Evolutionary conservation across 352 stramenopile genomes (phyloP).

Genomic region (Phytophthora melonis): DNA sequence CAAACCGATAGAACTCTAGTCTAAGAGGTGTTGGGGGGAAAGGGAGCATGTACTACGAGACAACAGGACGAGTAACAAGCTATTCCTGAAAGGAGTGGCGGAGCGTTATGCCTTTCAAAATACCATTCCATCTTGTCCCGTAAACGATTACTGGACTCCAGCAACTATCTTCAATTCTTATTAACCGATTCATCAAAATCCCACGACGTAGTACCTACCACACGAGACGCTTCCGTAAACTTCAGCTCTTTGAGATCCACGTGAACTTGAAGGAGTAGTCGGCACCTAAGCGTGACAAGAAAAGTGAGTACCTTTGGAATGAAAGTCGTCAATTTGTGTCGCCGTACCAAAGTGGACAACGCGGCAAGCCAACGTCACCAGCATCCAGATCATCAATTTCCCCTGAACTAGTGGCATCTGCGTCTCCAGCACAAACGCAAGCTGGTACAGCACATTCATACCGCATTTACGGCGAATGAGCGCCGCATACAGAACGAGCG

Average conservation of each 20-base stretch:
- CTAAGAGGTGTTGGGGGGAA: background rate
- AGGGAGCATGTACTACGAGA: background rate
- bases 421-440: slow-evolving; percentile 49
- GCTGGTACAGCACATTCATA: slow-evolving; percentile 28
- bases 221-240: background rate
- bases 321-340: background rate
- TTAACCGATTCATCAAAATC: background rate
- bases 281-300: slow-evolving; percentile 13
- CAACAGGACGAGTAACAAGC: background rate
- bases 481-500: slow-evolving; percentile 20
- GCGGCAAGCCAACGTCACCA: slow-evolving; percentile 27
- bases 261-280: slow-evolving; percentile 36
- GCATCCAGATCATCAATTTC: slow-evolving; percentile 40
- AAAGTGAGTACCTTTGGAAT: no score
- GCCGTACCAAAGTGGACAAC: slow-evolving; percentile 36
- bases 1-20: background rate
- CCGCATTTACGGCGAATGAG: slow-evolving; percentile 23
- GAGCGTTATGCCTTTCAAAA: slow-evolving; percentile 3
- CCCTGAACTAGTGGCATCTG: slow-evolving; percentile 25
- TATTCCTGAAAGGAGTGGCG: background rate
- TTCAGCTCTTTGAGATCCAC: slow-evolving; percentile 17
- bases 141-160: no score
- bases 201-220: background rate
- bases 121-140: background rate
- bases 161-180: background rate